phyloP scores from a whole-genome alignment of 2,329 filamentous ascomycete genomes.

The Arthrobotrys entomopaga region DNA sequence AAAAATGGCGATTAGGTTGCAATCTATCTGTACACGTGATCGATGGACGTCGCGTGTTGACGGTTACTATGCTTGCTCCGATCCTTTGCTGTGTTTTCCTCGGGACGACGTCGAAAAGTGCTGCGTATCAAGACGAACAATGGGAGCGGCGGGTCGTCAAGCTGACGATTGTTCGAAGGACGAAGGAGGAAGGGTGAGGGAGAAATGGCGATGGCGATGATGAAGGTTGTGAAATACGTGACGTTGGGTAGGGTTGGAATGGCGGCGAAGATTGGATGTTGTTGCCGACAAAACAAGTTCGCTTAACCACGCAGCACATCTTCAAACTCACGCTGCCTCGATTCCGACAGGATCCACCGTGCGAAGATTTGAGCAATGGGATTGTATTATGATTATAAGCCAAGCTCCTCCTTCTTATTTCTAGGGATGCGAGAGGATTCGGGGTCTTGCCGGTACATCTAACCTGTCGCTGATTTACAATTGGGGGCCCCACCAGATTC shows the following conservation, averaged over 20 bases:
- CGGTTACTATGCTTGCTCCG: neutral
- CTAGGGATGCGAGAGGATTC: too few relatives aligned
- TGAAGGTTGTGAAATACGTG: conserved; percentile 14
- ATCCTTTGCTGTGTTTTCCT: neutral
- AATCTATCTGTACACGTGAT: conserved; percentile 39
- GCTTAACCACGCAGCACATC: conserved; percentile 35
- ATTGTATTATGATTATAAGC: too few relatives aligned
- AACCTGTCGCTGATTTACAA: too few relatives aligned
- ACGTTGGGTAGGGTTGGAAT: conserved; percentile 14
- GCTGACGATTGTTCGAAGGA: neutral
- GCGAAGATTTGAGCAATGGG: too few relatives aligned
- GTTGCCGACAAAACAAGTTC: conserved; percentile 33
- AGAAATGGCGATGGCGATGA: conserved; percentile 25
- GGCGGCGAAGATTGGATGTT: conserved; percentile 11
- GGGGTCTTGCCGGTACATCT: too few relatives aligned
- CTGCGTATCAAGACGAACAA: neutral
- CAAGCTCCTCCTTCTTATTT: too few relatives aligned
- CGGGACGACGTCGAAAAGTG: neutral
- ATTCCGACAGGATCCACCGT: conserved; percentile 7
- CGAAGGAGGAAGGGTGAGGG: neutral
- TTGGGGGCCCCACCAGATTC: too few relatives aligned
- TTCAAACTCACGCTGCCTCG: conserved; percentile 26
- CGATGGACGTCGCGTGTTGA: conserved; percentile 39
- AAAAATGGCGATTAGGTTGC: conserved; percentile 6
- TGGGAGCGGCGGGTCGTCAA: neutral